These are phyloP conservation scores for Neurospora sp. DNA, from an alignment of 495 filamentous ascomycete species.

Conservation along the genomic window DNA sequence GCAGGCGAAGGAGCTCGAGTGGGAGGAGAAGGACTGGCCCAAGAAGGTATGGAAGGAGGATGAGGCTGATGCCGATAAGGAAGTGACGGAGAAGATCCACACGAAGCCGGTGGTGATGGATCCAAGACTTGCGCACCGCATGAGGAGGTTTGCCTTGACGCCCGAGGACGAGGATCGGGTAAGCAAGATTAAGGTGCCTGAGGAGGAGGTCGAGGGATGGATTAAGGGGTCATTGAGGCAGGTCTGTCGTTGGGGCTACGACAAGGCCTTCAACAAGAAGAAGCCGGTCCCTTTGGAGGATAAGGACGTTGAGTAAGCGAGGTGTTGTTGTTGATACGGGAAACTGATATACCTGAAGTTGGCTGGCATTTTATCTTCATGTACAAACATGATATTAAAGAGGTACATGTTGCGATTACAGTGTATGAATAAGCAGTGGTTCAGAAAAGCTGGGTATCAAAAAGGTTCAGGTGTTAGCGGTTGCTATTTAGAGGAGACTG, in stretches of 20 bases:
- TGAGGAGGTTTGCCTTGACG: constrained; percentile 63
- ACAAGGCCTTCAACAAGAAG: constrained; percentile 14
- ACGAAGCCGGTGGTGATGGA: constrained; percentile 70
- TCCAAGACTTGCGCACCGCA: constrained; percentile 61
- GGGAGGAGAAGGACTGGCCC: constrained; percentile 82
- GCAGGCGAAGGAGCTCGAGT: constrained; percentile 56
- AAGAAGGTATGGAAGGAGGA: constrained; percentile 63
- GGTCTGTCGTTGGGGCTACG: constrained; percentile 33
- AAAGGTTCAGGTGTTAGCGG: background rate
- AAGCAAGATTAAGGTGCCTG: constrained; percentile 47
- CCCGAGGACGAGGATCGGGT: constrained; percentile 59
- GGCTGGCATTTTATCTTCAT: background rate
- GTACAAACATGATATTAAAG: background rate
- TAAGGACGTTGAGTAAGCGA: constrained; percentile 12
- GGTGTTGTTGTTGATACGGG: background rate
- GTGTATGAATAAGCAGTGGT: constrained; percentile 4
- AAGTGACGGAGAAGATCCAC: constrained; percentile 55
- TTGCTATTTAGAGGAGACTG: background rate
- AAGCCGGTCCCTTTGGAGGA: constrained; percentile 15
- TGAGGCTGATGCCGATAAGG: constrained; percentile 40
- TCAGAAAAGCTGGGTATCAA: background rate
- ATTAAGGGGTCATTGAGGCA: constrained; percentile 40
- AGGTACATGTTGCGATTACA: background rate
- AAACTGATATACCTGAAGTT: background rate
- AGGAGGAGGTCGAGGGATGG: constrained; percentile 58